A percentile compares a stretch with the other conserved stretches of the same genome.
Conservation (phyloP, 768 basidiomycete species). For the Chalciporus sphaerocephalus region DNA sequence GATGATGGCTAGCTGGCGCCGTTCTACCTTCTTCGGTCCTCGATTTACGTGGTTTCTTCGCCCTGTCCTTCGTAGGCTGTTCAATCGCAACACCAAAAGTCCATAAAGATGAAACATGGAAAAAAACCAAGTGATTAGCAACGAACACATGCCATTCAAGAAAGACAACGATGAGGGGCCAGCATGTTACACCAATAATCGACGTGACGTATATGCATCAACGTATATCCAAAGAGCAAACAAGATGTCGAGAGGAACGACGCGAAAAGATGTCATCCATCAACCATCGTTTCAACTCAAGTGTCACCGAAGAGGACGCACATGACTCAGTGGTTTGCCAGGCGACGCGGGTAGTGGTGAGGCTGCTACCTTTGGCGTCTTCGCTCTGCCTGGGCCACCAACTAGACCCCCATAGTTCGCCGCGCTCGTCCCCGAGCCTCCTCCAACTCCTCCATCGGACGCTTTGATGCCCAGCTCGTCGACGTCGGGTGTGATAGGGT, state of each 20-base stretch:
- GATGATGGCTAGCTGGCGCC: not conserved
- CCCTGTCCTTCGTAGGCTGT: slow-evolving; percentile 74
- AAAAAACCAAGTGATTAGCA: slow-evolving; percentile 13
- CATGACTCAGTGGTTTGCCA: slow-evolving; percentile 74
- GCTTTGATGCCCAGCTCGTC: slow-evolving; percentile 42
- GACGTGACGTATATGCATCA: slow-evolving; percentile 25
- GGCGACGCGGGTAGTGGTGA: slow-evolving; percentile 40
- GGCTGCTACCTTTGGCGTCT: slow-evolving; percentile 21
- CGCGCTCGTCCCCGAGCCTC: slow-evolving; percentile 4
- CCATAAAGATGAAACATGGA: no score
- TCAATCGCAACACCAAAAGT: slow-evolving; percentile 1
- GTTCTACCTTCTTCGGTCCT: slow-evolving; percentile 16
- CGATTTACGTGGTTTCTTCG: slow-evolving; percentile 59
- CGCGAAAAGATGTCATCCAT: slow-evolving; percentile 21
- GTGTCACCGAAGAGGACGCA: slow-evolving; percentile 76
- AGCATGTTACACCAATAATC: slow-evolving; percentile 33
- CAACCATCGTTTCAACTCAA: slow-evolving; percentile 44
- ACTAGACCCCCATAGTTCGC: slow-evolving; percentile 17
- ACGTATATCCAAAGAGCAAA: slow-evolving; percentile 4
- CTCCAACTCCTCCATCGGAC: slow-evolving; percentile 45
- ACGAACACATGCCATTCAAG: slow-evolving; percentile 26
- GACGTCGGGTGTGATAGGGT: slow-evolving; percentile 30
- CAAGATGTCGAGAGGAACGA: slow-evolving; percentile 9
- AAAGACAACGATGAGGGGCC: slow-evolving; percentile 13
- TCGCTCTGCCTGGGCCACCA: slow-evolving; percentile 17